Evolutionary conservation across 192 early-diverging fungal species (phyloP).

Genomic region (Linnemannia zychae): DNA sequence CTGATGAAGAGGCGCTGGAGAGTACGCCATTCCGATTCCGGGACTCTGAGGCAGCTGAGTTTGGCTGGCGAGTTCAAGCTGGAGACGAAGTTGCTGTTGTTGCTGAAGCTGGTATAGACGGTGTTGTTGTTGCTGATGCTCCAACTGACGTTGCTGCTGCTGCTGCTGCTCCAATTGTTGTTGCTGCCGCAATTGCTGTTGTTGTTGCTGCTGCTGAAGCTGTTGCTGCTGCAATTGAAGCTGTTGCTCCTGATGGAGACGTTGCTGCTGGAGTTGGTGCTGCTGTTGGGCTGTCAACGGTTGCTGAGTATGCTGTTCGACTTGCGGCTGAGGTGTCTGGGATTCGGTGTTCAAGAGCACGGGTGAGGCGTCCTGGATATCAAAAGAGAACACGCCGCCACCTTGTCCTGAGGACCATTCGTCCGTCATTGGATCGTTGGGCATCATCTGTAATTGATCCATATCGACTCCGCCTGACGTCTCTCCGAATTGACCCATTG

Average conservation of each 20-base stretch:
- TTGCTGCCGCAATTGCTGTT: conserved; percentile 3
- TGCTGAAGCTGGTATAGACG: conserved; percentile 37
- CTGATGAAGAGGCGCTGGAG: conserved; percentile 9
- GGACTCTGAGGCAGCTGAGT: conserved; percentile 51
- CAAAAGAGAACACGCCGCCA: conserved; percentile 11
- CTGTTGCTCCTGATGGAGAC: conserved; percentile 17
- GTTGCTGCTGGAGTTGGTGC: conserved; percentile 18
- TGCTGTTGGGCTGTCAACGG: conserved; percentile 17
- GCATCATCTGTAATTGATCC: conserved; percentile 32
- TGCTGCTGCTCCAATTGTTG: conserved; percentile 23
- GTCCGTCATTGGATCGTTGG: conserved; percentile 2
- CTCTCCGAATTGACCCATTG: conserved; percentile 21
- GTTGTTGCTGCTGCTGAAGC: conserved; percentile 20
- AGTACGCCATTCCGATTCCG: conserved; percentile 12
- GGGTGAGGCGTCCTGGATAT: conserved; percentile 4
- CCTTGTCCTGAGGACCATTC: conserved; percentile 10
- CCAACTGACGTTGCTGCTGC: conserved; percentile 16
- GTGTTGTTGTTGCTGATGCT: conserved; percentile 32
- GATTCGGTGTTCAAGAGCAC: background rate
- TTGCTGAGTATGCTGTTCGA: background rate
- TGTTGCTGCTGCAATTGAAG: conserved; percentile 15
- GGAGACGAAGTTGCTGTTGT: conserved; percentile 36
- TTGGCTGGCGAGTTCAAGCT: conserved; percentile 38
- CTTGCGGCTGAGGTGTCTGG: conserved; percentile 1
- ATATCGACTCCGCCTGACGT: conserved; percentile 5